A percentile compares a stretch with the other conserved stretches of the same genome.
These are phyloP conservation scores for Quercus dentata DNA, from an alignment of 306 rosid genomes.

Conservation along the genomic window DNA sequence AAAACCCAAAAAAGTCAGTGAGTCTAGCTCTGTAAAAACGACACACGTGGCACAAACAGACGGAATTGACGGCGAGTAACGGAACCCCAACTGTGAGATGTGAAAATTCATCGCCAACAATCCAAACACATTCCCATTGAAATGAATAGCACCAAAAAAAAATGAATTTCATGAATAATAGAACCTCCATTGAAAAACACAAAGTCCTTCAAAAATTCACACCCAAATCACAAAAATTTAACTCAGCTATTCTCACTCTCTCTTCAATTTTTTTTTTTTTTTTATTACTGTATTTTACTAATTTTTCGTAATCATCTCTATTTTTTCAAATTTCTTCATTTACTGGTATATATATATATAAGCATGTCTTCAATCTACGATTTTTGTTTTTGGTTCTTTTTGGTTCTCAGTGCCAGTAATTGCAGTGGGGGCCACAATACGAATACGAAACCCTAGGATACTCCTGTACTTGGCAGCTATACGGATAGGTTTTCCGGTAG, in stretches of 20 bases:
- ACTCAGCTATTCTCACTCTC: neutral
- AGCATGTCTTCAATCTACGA: neutral
- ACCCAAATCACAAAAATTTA: conserved; percentile 19
- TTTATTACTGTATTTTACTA: neutral
- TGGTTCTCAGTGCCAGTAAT: conserved; percentile 40
- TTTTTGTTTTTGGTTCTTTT: no score
- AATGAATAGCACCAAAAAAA: no score
- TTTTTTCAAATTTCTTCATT: no score
- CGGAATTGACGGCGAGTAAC: neutral
- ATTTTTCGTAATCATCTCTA: conserved; percentile 2
- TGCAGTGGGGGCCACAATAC: conserved; percentile 16
- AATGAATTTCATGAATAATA: neutral
- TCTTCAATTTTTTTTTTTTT: neutral
- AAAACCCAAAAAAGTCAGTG: no score
- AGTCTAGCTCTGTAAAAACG: neutral
- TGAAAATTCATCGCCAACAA: no score
- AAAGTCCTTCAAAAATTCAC: neutral
- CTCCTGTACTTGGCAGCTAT: conserved; percentile 26
- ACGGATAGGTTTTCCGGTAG: conserved; percentile 25
- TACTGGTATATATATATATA: neutral
- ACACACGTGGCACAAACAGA: neutral
- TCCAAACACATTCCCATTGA: neutral
- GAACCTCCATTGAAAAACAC: neutral
- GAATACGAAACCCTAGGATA: conserved; percentile 25
- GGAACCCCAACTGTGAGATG: no score